Evolutionary conservation across 495 filamentous ascomycete genomes (phyloP).

Genomic region (Ramalina intermedia): DNA sequence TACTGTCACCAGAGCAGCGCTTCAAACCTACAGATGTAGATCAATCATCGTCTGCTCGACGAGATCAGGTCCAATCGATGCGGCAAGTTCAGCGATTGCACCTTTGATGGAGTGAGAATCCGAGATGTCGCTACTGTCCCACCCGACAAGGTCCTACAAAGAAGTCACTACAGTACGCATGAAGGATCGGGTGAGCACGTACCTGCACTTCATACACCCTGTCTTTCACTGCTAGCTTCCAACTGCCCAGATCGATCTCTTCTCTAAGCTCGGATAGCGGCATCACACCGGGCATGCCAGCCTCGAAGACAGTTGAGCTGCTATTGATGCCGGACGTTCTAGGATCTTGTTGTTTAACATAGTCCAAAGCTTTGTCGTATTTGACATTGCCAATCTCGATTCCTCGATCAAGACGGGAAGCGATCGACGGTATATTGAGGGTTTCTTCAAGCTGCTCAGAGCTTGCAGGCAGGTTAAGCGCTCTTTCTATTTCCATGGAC

Average conservation of each 20-base stretch:
- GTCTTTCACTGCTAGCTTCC: slow-evolving; percentile 30
- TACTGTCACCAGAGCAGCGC: too few species aligned
- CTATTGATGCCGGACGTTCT: slow-evolving; percentile 23
- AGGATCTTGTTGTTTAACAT: slow-evolving; percentile 5
- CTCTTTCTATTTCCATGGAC: slow-evolving; percentile 42
- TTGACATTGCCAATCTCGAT: slow-evolving; percentile 5
- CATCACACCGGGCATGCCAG: slow-evolving; percentile 66
- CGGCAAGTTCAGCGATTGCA: slow-evolving; percentile 60
- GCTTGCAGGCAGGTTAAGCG: slow-evolving; percentile 2
- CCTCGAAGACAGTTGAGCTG: slow-evolving; percentile 39
- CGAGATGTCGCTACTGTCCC: slow-evolving; percentile 44
- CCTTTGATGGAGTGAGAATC: slow-evolving; percentile 44
- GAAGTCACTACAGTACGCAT: neutral
- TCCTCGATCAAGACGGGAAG: neutral
- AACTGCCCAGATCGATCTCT: slow-evolving; percentile 46
- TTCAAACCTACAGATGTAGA: neutral
- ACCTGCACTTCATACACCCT: slow-evolving; percentile 33
- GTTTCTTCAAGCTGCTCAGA: neutral
- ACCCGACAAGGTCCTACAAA: slow-evolving; percentile 43
- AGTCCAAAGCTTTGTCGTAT: slow-evolving; percentile 4
- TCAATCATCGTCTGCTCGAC: slow-evolving; percentile 28
- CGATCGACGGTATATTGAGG: neutral
- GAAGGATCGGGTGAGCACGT: slow-evolving; percentile 6
- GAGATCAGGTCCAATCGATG: slow-evolving; percentile 56
- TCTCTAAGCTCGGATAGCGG: slow-evolving; percentile 44